Evolutionary conservation across 768 basidiomycete species (phyloP), one percentile per base, ranked within the genome.

Genomic region (Kwoniella europaea): DNA sequence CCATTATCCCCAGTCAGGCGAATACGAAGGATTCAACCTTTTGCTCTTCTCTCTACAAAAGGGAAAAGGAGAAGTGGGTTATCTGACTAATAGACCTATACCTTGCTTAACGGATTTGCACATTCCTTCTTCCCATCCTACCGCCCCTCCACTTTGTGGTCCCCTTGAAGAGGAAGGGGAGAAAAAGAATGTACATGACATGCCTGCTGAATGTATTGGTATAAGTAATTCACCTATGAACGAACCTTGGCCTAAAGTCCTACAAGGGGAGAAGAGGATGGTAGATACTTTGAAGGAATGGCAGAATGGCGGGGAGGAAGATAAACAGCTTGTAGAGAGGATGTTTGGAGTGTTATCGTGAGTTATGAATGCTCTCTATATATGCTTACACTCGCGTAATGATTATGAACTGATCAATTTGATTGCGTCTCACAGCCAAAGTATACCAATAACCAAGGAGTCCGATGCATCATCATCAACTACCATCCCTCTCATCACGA

Each of bases 21-120:
- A 74, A 2, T 84, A 83, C 69, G 83, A 83, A 13, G 85, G 84
- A 0, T 85, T 81, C 84, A 85, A 85, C 69, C 73, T 85, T 13
- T 65, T 85, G 20, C 57, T 83, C 1, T 82, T 81, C 55, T 73
- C 78, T 24, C 55, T 82, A 16, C 27, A 12, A 10, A 42, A 24
- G 18, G 41, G 59, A 3, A 9, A 59, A 22, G 55, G 71, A 2
- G 65, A 76, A 59, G 60, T 81, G 41, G 74, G 77, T 10, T 68
- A 76, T 71, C 57, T 79, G 60, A 71, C 64, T 27, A 80, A 83
- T 73, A 71, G 74, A 67, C 76, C 80, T 52, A 57, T 61, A 59
- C 61, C 72, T 13, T 44, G 53, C 50, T 29, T 68, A 10, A 63
- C 42, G 4, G 53, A 68, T 46, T 54, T 68, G 18, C 58, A 27